Conservation (phyloP, 2,329 filamentous ascomycete species). For the Lachnum nothofagi region DNA sequence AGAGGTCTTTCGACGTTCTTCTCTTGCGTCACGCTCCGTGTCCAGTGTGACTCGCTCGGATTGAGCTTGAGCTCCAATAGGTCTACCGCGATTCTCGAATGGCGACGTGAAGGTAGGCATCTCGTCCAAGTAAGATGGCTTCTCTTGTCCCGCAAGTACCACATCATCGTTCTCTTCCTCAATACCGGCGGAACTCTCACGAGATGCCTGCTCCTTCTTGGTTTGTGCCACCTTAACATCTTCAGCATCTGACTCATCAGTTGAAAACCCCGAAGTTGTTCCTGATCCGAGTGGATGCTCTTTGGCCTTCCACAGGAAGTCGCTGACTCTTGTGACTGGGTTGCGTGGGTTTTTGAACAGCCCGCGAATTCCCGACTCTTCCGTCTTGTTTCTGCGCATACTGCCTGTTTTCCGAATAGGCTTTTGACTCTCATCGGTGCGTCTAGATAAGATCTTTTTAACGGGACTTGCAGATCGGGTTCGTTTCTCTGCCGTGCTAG, state of each 20-base stretch:
- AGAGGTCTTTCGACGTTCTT: conserved; percentile 36
- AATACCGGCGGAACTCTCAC: conserved; percentile 33
- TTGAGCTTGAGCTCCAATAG: conserved; percentile 23
- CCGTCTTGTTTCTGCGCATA: conserved; percentile 38
- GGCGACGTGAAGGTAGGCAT: conserved; percentile 49
- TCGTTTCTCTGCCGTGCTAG: conserved; percentile 13
- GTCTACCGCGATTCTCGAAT: conserved; percentile 36
- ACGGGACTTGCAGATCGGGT: conserved; percentile 36
- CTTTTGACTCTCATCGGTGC: conserved; percentile 45
- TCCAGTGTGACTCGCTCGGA: conserved; percentile 19
- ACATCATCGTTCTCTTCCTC: conserved; percentile 14
- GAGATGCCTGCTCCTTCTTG: conserved; percentile 36
- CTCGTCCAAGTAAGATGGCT: conserved; percentile 21
- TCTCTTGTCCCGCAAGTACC: conserved; percentile 14
- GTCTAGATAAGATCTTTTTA: conserved; percentile 35
- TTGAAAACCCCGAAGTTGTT: conserved; percentile 39
- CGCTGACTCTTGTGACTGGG: conserved; percentile 57
- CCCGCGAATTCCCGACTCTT: conserved; percentile 58
- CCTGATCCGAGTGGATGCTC: conserved; percentile 41
- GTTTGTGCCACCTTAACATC: conserved; percentile 36
- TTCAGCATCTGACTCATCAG: conserved; percentile 45
- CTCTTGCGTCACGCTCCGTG: conserved; percentile 35
- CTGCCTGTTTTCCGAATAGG: conserved; percentile 47
- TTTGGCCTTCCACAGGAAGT: conserved; percentile 51
- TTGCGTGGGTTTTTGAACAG: conserved; percentile 72